Evolutionary conservation across 2,329 filamentous ascomycete genomes (phyloP).

Genomic region (Stachybotrys chartarum): DNA sequence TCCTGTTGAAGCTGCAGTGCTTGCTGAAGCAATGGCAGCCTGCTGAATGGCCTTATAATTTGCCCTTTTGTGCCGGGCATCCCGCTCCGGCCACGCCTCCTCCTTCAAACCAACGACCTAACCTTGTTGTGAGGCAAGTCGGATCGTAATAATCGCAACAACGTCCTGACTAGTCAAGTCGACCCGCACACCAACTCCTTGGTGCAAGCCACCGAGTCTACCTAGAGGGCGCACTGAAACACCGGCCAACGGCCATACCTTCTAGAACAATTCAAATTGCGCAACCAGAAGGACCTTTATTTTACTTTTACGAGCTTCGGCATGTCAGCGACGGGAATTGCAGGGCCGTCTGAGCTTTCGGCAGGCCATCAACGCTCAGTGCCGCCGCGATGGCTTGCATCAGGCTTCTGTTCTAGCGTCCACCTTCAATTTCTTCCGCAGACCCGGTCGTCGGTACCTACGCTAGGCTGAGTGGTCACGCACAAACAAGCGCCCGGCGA

Average conservation of each 20-base stretch:
- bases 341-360: background rate
- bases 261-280: background rate
- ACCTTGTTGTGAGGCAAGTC: background rate
- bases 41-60: background rate
- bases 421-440: background rate
- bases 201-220: background rate
- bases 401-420: background rate
- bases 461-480: background rate
- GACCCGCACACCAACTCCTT: background rate
- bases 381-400: background rate
- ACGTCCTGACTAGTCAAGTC: background rate
- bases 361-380: background rate
- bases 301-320: background rate
- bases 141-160: background rate
- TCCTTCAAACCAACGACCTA: background rate
- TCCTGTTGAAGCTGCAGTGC: no score
- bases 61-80: background rate
- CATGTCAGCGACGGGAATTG: background rate
- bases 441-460: background rate
- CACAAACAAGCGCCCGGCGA: background rate
- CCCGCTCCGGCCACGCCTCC: background rate
- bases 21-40: background rate
- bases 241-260: background rate
- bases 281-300: background rate
- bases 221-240: background rate